These are phyloP conservation scores for Suhomyces yuchorum DNA, from an alignment of 1,139 yeast genomes.

Conservation along the genomic window DNA sequence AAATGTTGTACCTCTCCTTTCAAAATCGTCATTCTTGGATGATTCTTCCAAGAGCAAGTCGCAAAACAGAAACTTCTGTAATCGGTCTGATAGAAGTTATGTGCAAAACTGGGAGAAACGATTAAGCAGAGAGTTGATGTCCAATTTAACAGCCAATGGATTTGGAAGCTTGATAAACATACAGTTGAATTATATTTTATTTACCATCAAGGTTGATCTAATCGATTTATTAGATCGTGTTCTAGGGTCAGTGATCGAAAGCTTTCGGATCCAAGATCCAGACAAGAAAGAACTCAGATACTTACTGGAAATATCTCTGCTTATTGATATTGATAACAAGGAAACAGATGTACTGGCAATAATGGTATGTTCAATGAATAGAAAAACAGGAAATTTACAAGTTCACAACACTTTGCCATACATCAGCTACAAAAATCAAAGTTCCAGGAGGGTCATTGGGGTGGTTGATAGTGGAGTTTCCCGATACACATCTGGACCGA, in stretches of 20 bases:
- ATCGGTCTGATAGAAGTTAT: conserved; percentile 8
- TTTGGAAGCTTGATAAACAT: conserved; percentile 33
- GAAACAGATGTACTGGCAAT: conserved; percentile 19
- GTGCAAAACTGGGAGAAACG: conserved; percentile 29
- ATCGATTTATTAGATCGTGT: conserved; percentile 26
- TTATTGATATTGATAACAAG: conserved; percentile 13
- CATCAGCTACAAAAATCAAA: conserved; percentile 11
- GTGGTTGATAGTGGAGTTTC: conserved; percentile 14
- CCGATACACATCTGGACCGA: conserved; percentile 1
- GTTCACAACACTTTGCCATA: conserved; percentile 21
- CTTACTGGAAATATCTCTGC: conserved; percentile 8
- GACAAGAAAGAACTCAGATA: conserved; percentile 8
- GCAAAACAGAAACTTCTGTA: not conserved
- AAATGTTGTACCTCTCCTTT: conserved; percentile 5
- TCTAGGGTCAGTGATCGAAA: conserved; percentile 13
- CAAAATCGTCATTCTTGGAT: conserved; percentile 8
- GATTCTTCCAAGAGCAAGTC: not conserved
- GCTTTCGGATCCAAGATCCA: conserved; percentile 1
- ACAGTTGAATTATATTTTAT: conserved; percentile 40
- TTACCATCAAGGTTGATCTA: conserved; percentile 34
- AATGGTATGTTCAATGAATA: conserved; percentile 35
- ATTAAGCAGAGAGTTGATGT: conserved; percentile 27
- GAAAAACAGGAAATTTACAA: conserved; percentile 34
- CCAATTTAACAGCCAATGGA: conserved; percentile 30
- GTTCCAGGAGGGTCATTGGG: conserved; percentile 11